phyloP scores from a whole-genome alignment of 2,329 filamentous ascomycete genomes.

The Xylariales sp. region DNA sequence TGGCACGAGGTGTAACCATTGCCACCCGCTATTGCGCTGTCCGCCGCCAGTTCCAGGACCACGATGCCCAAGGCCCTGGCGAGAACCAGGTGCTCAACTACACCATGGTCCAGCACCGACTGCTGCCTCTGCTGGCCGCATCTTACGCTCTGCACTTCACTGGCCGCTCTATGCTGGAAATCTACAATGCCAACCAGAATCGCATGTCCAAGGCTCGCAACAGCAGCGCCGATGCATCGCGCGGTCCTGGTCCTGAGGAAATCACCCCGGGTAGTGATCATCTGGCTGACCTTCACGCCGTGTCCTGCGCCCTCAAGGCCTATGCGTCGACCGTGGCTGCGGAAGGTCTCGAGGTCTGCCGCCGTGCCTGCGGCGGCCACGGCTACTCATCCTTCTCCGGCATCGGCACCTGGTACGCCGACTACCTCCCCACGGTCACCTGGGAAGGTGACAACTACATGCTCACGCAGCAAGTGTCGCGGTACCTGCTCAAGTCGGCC shows the following conservation, averaged over 20 bases:
- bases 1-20: slow-evolving; percentile 74
- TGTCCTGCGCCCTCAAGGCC: slow-evolving; percentile 72
- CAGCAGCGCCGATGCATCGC: slow-evolving; percentile 34
- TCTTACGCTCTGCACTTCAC: slow-evolving; percentile 79
- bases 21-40: slow-evolving; percentile 71
- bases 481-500: slow-evolving; percentile 73
- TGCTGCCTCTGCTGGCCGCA: slow-evolving; percentile 67
- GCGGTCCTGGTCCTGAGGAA: slow-evolving; percentile 65
- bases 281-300: slow-evolving; percentile 71
- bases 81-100: slow-evolving; percentile 78
- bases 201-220: slow-evolving; percentile 49
- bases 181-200: slow-evolving; percentile 70
- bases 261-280: slow-evolving; percentile 61
- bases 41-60: slow-evolving; percentile 73
- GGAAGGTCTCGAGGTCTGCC: slow-evolving; percentile 71
- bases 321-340: slow-evolving; percentile 67
- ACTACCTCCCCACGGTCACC: slow-evolving; percentile 66
- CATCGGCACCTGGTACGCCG: slow-evolving; percentile 71
- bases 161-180: slow-evolving; percentile 68
- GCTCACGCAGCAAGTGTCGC: slow-evolving; percentile 74
- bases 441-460: slow-evolving; percentile 83
- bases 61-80: slow-evolving; percentile 55
- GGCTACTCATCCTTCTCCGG: slow-evolving; percentile 72
- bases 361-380: slow-evolving; percentile 72
- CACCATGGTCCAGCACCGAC: slow-evolving; percentile 73